Evolutionary conservation across 768 basidiomycete species (phyloP).

Genomic region (Krasilnikovozyma curviuscula): DNA sequence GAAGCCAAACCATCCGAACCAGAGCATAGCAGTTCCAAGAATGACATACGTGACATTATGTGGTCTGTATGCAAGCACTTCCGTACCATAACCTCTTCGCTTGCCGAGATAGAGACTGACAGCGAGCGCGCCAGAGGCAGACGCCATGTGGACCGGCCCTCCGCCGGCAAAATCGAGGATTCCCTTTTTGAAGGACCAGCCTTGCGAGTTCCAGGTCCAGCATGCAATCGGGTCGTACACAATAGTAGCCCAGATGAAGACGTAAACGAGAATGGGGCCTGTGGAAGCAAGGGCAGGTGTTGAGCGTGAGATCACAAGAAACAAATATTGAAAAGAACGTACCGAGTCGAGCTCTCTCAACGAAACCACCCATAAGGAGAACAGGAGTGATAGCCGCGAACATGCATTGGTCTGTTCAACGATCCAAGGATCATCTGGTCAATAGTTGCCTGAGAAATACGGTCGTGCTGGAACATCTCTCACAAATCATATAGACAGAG

Average conservation of each 20-base stretch:
- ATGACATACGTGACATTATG: constrained; percentile 69
- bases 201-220: constrained; percentile 58
- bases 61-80: constrained; percentile 66
- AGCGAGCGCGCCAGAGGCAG: constrained; percentile 76
- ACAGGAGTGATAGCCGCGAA: constrained; percentile 16
- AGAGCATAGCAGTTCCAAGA: constrained; percentile 64
- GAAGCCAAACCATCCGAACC: constrained; percentile 49
- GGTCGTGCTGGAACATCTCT: not conserved
- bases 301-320: too few relatives aligned
- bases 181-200: constrained; percentile 57
- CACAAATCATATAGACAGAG: not conserved
- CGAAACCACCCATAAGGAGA: constrained; percentile 35
- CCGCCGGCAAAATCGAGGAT: constrained; percentile 12
- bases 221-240: constrained; percentile 75
- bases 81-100: constrained; percentile 75
- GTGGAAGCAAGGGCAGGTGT: too few relatives aligned
- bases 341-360: constrained; percentile 70
- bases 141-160: constrained; percentile 64
- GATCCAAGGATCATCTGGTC: too few relatives aligned
- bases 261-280: constrained; percentile 53
- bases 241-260: constrained; percentile 66
- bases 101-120: constrained; percentile 79
- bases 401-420: constrained; percentile 41
- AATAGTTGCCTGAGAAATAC: too few relatives aligned
- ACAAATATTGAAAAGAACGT: too few relatives aligned